Evolutionary conservation across 2,329 filamentous ascomycete species (phyloP).

Genomic region (Raffaelea arxii): DNA sequence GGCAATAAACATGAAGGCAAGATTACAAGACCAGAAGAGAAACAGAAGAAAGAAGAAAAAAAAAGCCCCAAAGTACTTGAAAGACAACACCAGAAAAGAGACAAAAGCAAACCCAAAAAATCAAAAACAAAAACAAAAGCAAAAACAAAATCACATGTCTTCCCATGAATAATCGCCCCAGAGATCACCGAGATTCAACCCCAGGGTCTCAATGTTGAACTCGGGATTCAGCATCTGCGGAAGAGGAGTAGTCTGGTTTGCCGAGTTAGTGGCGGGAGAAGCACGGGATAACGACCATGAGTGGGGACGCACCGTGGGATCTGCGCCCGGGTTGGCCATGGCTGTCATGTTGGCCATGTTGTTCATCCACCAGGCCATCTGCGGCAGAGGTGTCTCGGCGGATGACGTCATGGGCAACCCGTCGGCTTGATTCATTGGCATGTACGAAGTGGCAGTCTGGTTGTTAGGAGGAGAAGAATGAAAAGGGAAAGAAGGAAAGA

Average conservation of each 20-base stretch:
- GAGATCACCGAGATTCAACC: conserved; percentile 15
- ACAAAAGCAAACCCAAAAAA: not conserved
- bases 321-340: conserved; percentile 10
- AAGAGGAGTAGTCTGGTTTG: too few relatives aligned
- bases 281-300: too few relatives aligned
- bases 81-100: not conserved
- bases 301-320: conserved; percentile 4
- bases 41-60: not conserved
- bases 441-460: too few relatives aligned
- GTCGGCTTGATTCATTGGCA: conserved; percentile 10
- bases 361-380: conserved; percentile 18
- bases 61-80: not conserved
- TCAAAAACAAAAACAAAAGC: not conserved
- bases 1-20: too few relatives aligned
- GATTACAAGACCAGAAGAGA: not conserved
- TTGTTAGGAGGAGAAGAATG: too few relatives aligned
- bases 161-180: conserved; percentile 17
- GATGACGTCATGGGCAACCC: too few relatives aligned
- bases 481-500: not conserved
- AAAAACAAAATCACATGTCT: conserved; percentile 6
- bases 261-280: conserved; percentile 5
- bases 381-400: conserved; percentile 8
- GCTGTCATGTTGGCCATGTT: conserved; percentile 14
- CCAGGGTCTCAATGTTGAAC: conserved; percentile 14
- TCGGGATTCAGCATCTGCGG: conserved; percentile 12